These are phyloP conservation scores for Cerioporus squamosus DNA, from an alignment of 1,284 basidiomycete species.

Conservation along the genomic window DNA sequence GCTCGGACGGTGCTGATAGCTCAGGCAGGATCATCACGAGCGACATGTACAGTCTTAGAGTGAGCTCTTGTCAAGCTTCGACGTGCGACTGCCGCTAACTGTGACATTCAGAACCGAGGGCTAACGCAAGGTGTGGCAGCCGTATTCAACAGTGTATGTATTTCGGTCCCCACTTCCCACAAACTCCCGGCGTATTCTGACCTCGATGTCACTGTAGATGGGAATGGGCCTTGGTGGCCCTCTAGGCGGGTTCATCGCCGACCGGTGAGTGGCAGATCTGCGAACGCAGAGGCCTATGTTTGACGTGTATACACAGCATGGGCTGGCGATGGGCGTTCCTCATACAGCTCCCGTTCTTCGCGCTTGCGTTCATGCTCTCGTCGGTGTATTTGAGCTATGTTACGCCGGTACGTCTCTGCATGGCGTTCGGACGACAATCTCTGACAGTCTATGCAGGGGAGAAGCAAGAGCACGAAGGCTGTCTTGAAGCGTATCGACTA, in stretches of 20 bases:
- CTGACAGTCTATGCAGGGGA: constrained; percentile 43
- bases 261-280: constrained; percentile 49
- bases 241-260: constrained; percentile 73
- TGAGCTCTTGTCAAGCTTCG: constrained; percentile 35
- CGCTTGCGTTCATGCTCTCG: constrained; percentile 64
- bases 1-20: neutral
- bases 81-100: neutral
- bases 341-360: constrained; percentile 72
- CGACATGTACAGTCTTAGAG: constrained; percentile 79
- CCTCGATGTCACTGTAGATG: constrained; percentile 41
- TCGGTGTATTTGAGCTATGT: constrained; percentile 61
- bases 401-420: constrained; percentile 55
- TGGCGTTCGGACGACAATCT: neutral
- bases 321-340: constrained; percentile 86
- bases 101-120: constrained; percentile 58
- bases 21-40: constrained; percentile 70
- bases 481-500: constrained; percentile 67
- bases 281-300: neutral
- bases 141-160: constrained; percentile 70
- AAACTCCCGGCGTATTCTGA: too few relatives aligned
- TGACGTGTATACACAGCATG: constrained; percentile 44
- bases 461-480: constrained; percentile 53
- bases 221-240: constrained; percentile 82
- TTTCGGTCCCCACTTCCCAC: neutral
- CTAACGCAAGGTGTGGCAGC: constrained; percentile 74